Evolutionary conservation across 768 basidiomycete species (phyloP).

Genomic region (Tricholomella constricta): DNA sequence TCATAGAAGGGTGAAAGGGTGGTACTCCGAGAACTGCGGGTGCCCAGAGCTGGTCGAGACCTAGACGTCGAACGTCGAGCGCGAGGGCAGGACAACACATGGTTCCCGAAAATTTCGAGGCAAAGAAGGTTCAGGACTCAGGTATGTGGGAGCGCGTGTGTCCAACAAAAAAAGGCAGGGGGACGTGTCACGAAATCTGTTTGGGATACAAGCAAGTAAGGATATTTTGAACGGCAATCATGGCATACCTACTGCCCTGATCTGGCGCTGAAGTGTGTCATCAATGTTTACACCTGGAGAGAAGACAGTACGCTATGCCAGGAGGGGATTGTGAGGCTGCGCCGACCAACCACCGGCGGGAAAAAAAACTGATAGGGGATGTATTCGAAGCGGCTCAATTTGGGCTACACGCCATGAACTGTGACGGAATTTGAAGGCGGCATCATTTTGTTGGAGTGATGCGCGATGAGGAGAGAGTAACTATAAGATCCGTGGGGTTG

Average conservation of each 20-base stretch:
- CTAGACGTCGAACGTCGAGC: not conserved
- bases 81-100: not conserved
- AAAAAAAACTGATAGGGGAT: conserved; percentile 2
- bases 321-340: conserved; percentile 2
- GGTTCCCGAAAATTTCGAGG: not conserved
- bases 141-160: not conserved
- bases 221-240: conserved; percentile 16
- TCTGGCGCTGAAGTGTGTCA: conserved; percentile 13
- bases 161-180: not conserved
- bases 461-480: not conserved
- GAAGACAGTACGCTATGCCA: conserved; percentile 1
- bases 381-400: not conserved
- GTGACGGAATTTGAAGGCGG: not conserved
- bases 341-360: conserved; percentile 8
- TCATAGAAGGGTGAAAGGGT: not conserved
- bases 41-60: not conserved
- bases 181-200: not conserved
- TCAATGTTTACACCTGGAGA: conserved; percentile 6
- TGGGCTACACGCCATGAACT: not conserved
- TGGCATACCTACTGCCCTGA: conserved; percentile 14
- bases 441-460: conserved; percentile 4
- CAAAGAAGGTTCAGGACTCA: not conserved
- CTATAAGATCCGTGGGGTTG: not conserved
- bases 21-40: conserved; percentile 2
- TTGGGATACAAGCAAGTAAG: conserved; percentile 6